Base-by-base conservation (phyloP, 148 eudicot species). In the Camellia sinensis region DNA sequence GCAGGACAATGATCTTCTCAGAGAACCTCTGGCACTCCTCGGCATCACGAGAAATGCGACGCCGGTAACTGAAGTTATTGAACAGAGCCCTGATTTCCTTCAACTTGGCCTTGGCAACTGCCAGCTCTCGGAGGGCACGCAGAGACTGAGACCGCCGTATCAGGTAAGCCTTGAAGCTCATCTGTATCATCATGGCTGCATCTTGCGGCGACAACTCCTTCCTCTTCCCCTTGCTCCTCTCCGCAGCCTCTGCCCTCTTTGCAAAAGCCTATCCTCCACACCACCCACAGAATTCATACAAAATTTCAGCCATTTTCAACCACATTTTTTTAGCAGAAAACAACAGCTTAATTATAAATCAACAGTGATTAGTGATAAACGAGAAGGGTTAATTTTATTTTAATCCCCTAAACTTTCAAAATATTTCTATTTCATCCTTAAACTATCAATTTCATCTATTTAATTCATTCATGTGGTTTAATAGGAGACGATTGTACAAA, bases 1-100 rank as follows among this genome's bases (percentile, higher is more conserved):
- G 97, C 77, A 95, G 86, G 63, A 93, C 99, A 83, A 95, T 93
- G 79, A 95, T 85, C 87, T 77, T 93, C 84, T 95, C 97, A 2
- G 97, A 74, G 74, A 93, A 95, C 79, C 84, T 93, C 83, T 95
- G 97, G 50, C 90, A 92, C 84, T 95, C 97, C 92, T 89, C 97
- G 53, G 95, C 92, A 74, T 93, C 92, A 83, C 89, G 91, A 37
- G 91, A 70, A 21, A 95, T 56, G 61, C 85, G 94, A 60, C 90
- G 94, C 44, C 97, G 90, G 71, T 92, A 95, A 45, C 97, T 68
- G 88, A 92, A 93, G 83, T 95, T 95, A 81, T 93, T 93, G 86
- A 95, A 95, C 83, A 89, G 78, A 14, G 89, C 82, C 86, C 97
- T 92, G 53, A 95, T 80, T 82, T 95, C 97, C 95, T 92, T 95